phyloP scores from a whole-genome alignment of 768 basidiomycete species.

The Podaxis sp. region DNA sequence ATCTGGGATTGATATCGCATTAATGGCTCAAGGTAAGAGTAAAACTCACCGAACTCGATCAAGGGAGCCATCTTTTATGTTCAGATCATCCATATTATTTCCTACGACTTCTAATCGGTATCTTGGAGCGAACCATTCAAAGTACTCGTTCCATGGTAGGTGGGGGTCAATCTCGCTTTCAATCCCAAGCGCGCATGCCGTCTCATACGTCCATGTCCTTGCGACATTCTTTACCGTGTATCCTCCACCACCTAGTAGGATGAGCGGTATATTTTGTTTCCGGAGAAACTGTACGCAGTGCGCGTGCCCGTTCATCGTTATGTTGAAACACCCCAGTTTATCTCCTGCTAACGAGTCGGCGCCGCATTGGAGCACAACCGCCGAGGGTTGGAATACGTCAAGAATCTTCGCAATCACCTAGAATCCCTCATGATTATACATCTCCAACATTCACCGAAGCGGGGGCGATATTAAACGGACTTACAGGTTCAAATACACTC shows the following conservation, averaged over 20 bases:
- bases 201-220: slow-evolving; percentile 94
- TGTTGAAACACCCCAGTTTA: slow-evolving; percentile 94
- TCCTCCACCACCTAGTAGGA: slow-evolving; percentile 93
- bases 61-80: slow-evolving; percentile 76
- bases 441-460: slow-evolving; percentile 5
- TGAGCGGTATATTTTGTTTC: slow-evolving; percentile 78
- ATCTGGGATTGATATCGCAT: not conserved
- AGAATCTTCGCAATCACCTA: slow-evolving; percentile 84
- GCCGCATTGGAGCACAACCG: slow-evolving; percentile 91
- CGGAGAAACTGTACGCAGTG: slow-evolving; percentile 87
- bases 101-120: slow-evolving; percentile 89
- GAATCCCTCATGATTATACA: not conserved
- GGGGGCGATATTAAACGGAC: slow-evolving; percentile 26
- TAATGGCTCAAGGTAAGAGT: not conserved
- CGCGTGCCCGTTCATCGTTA: slow-evolving; percentile 94
- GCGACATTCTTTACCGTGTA: slow-evolving; percentile 98
- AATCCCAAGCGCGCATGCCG: slow-evolving; percentile 89
- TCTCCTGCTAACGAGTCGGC: slow-evolving; percentile 95
- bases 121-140: slow-evolving; percentile 97
- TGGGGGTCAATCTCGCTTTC: slow-evolving; percentile 77
- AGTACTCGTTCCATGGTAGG: slow-evolving; percentile 85
- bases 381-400: slow-evolving; percentile 85
- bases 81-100: slow-evolving; percentile 96
- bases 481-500: slow-evolving; percentile 89
- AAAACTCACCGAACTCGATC: slow-evolving; percentile 70